phyloP scores from a whole-genome alignment of 257 asterid species.

The Nyctanthes arbortristis region DNA sequence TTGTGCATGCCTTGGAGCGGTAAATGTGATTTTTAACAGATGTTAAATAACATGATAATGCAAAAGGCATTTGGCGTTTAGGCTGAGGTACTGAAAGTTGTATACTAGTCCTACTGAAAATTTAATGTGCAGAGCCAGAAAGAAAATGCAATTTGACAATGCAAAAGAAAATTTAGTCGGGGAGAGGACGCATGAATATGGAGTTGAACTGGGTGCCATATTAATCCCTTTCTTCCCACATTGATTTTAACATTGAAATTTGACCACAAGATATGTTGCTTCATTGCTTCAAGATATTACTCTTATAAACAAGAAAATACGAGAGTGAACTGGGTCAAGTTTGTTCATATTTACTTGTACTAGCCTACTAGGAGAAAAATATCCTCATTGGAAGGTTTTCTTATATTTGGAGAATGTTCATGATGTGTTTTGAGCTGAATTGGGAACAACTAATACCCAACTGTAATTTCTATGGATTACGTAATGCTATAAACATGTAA shows the following conservation, averaged over 20 bases:
- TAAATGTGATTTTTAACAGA: too few species aligned
- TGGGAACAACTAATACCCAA: too few species aligned
- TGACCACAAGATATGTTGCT: background rate
- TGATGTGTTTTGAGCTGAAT: too few species aligned
- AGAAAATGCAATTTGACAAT: too few species aligned
- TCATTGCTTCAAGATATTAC: background rate
- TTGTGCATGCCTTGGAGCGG: too few species aligned
- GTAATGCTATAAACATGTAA: too few species aligned
- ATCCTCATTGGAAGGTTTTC: background rate
- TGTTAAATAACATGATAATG: too few species aligned
- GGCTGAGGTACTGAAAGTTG: too few species aligned
- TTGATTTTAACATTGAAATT: background rate
- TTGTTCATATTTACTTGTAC: background rate
- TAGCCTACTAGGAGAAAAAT: background rate
- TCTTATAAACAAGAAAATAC: background rate
- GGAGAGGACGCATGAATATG: background rate
- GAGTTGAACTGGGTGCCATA: background rate
- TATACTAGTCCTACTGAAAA: too few species aligned
- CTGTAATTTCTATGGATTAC: too few species aligned
- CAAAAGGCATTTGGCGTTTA: too few species aligned
- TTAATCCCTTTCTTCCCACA: background rate
- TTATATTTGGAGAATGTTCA: background rate
- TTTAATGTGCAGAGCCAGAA: too few species aligned
- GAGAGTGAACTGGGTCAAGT: background rate
- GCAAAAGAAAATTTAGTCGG: background rate